phyloP scores from a whole-genome alignment of 768 basidiomycete species.

The Leccinum boreale region DNA sequence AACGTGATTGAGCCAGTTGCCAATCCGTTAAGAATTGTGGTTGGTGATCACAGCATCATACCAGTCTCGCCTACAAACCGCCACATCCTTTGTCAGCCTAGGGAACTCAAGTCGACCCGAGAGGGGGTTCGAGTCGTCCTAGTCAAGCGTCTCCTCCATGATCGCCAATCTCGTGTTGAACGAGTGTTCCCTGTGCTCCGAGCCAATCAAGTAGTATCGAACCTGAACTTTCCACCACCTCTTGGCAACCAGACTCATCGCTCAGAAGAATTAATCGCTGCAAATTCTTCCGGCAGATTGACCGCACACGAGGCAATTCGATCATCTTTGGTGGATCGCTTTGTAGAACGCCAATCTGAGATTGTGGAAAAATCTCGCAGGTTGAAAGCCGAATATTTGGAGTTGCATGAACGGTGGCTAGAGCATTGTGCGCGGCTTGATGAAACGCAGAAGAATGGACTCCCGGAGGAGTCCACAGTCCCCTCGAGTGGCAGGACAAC shows the following conservation, averaged over 20 bases:
- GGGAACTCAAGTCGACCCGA: constrained; percentile 38
- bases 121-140: constrained; percentile 66
- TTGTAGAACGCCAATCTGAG: constrained; percentile 49
- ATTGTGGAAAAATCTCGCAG: constrained; percentile 52
- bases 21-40: constrained; percentile 26
- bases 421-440: constrained; percentile 70
- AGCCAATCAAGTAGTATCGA: constrained; percentile 51
- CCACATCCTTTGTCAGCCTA: constrained; percentile 11
- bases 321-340: constrained; percentile 50
- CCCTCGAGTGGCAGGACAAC: constrained; percentile 58
- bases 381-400: constrained; percentile 64
- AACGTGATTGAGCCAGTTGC: constrained; percentile 8
- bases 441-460: constrained; percentile 36
- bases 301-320: constrained; percentile 39
- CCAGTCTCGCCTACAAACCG: constrained; percentile 7
- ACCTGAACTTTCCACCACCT: constrained; percentile 26
- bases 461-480: constrained; percentile 36
- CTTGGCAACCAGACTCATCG: constrained; percentile 40
- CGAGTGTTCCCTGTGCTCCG: constrained; percentile 60
- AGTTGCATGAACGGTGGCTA: constrained; percentile 69
- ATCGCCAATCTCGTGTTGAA: constrained; percentile 60
- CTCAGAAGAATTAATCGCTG: constrained; percentile 46
- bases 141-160: constrained; percentile 56
- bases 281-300: constrained; percentile 33
- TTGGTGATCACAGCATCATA: constrained; percentile 26